Evolutionary conservation across 176 grass and related monocot genomes (phyloP), one percentile per base, ranked within the genome.

Genomic region (Dendrocalamus sinicus): DNA sequence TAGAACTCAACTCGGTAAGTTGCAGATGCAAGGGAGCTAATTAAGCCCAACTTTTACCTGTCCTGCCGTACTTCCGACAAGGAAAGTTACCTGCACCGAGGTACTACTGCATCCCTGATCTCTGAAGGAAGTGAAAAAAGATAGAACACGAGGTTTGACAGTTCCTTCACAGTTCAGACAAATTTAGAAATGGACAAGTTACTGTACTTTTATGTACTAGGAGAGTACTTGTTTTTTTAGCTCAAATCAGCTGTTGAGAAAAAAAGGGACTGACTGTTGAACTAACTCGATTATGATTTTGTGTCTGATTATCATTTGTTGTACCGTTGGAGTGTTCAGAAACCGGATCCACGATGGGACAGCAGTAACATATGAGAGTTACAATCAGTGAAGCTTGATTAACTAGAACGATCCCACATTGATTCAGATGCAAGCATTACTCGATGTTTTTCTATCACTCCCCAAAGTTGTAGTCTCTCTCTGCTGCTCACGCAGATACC

Each of bases 31-130:
- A 54, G 17, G 51, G 28, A 84, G 62, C 77, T 51, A 26, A 81
- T 70, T 71, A 71, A 37, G 41, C 65, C 70, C 79, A 72, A 81
- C 73, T 65, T 54, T 77, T 82, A 14, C 6, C 22, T 62, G 63
- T 76, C 64, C 62, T 16, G 17, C 63, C 16, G 24, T 73, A 50
- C 30, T 46, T 39, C 30, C 4, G 17, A 19, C 48, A 71, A 22
- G 10, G 35, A 70, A 86, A 72, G 22, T 51, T 73, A 86, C 76
- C 30, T 24, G 26, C 64, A 44, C 5, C 63, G 60, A 28, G 51
- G 40, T 35, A 40, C 23, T 10, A 9, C 61, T n/a, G 26, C 55
- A 22, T 60, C 52, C 28, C 13, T 1, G 44, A 8, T 22, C 44
- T 41, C 15, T 70, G 41, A 39, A 47, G 8, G 10, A 66, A 43